A percentile compares a stretch with the other conserved stretches of the same genome.
phyloP scores from a whole-genome alignment of 495 filamentous ascomycete genomes.

The Annulohypoxylon moriforme region DNA sequence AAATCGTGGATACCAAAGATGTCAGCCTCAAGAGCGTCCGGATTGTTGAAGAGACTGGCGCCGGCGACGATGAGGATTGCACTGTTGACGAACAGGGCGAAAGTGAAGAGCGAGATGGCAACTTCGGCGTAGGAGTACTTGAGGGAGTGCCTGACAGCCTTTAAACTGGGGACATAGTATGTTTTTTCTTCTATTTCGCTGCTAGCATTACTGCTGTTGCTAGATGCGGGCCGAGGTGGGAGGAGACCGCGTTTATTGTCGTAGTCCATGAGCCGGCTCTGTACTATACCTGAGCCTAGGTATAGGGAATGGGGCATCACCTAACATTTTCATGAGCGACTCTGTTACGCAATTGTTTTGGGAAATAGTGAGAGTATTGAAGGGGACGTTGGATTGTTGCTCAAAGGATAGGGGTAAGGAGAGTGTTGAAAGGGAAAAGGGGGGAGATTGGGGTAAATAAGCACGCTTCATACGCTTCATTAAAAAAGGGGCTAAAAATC shows the following conservation, averaged over 20 bases:
- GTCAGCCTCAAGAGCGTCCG: conserved; percentile 70
- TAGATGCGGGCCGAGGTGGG: conserved; percentile 46
- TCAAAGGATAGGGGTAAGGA: neutral
- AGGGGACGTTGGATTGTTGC: neutral
- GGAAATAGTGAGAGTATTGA: neutral
- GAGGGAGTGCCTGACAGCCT: conserved; percentile 81
- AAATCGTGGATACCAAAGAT: conserved; percentile 87
- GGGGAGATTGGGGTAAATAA: neutral
- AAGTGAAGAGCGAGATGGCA: conserved; percentile 82
- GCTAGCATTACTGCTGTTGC: conserved; percentile 39
- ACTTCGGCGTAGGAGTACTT: conserved; percentile 84
- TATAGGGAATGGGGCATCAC: conserved; percentile 94
- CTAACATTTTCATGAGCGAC: conserved; percentile 21
- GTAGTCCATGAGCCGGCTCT: conserved; percentile 82
- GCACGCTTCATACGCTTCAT: too few relatives aligned
- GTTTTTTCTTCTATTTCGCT: conserved; percentile 56
- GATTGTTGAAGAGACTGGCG: conserved; percentile 74
- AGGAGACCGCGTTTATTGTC: conserved; percentile 72
- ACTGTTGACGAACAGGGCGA: conserved; percentile 93
- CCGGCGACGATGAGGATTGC: conserved; percentile 91
- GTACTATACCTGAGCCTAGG: conserved; percentile 88
- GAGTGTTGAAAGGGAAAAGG: too few relatives aligned
- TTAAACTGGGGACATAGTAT: conserved; percentile 79
- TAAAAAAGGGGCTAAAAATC: neutral
- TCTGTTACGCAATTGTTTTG: neutral